Percentiles rank a stretch among this genome's conserved stretches.
Conservation (phyloP, 2,329 filamentous ascomycete species). For the Monilinia laxa region DNA sequence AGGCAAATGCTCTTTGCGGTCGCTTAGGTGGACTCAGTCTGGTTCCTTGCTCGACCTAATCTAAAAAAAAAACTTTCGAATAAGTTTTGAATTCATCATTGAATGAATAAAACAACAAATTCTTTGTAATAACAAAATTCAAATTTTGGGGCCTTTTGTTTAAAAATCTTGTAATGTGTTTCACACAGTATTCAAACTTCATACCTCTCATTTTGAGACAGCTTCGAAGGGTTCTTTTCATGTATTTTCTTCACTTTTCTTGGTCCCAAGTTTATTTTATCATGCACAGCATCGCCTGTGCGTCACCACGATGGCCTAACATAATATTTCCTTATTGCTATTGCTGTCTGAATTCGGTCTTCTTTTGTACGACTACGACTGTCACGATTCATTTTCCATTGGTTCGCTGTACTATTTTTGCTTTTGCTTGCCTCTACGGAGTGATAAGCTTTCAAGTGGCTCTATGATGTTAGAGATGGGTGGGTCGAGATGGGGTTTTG, state of each 20-base stretch:
- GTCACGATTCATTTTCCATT: slow-evolving; percentile 14
- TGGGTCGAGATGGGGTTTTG: not conserved
- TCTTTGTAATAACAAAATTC: slow-evolving; percentile 23
- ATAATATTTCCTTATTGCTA: slow-evolving; percentile 14
- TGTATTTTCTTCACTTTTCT: slow-evolving; percentile 19
- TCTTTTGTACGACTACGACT: slow-evolving; percentile 21
- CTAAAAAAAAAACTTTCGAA: slow-evolving; percentile 8
- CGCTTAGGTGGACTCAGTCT: not conserved
- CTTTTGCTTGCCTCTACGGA: slow-evolving; percentile 3
- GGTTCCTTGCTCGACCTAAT: not conserved
- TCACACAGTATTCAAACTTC: slow-evolving; percentile 20
- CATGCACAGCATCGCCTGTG: slow-evolving; percentile 8
- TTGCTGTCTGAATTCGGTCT: slow-evolving; percentile 8
- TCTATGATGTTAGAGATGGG: slow-evolving; percentile 6
- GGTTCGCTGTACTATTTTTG: slow-evolving; percentile 17
- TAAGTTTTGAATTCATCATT: slow-evolving; percentile 11
- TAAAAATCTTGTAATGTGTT: slow-evolving; percentile 24
- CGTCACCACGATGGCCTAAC: slow-evolving; percentile 13
- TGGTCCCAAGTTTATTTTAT: not conserved
- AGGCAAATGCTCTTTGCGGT: not conserved
- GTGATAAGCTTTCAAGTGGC: not conserved
- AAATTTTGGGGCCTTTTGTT: slow-evolving; percentile 24
- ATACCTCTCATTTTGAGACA: slow-evolving; percentile 22
- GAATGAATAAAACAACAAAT: slow-evolving; percentile 18
- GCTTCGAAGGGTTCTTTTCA: slow-evolving; percentile 22